Base-by-base conservation (phyloP, 2,329 filamentous ascomycete species). In the Microascus cirrosus region DNA sequence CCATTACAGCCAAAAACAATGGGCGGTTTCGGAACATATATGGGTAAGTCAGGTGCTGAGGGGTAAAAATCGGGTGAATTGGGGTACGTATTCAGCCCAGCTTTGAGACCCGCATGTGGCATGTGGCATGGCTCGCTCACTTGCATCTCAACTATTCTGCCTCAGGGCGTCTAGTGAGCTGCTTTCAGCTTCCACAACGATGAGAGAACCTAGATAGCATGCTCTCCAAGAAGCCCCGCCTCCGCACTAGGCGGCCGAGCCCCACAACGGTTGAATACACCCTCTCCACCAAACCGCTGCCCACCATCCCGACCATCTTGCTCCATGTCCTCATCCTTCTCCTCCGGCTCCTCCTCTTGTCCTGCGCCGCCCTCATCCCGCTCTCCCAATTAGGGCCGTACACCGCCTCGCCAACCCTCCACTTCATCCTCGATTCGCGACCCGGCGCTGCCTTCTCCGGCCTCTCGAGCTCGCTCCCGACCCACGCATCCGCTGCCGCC, bases 181-280 rank as follows among this genome's bases (percentile, higher is more conserved):
- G 28, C 28, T 32, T 8, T 8, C 28, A 32, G 28, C 28, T 45
- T n/a, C 39, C 39, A 22, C 22, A 13, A 20, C 22, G 45, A 11
- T n/a, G 45, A 11, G 45, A 12, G 11, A 20, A 18, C 22, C n/a
- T 15, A 24, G 7, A 34, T 60, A 68, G 63, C 55, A 89, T 90
- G 86, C 77, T 88, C 62, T 81, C 80, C 50, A 81, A 78, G 22
- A 65, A 75, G 1, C 81, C 83, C 11, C 79, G 79, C 63, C 82
- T 90, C 55, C 78, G 76, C 64, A 80, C 80, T 60, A 79, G 83
- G 62, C 81, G 84, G 24, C 88, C 89, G 55, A 92, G 94, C 25
- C 86, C 90, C 53, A 95, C 91, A 2, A 96, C 94, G n/a, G 85
- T 89, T 68, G 87, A 89, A 63, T 97, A 93, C 78, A 95, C 88